These are phyloP conservation scores for Botrytis squamosa DNA, from an alignment of 2,329 filamentous ascomycete species.

Conservation along the genomic window DNA sequence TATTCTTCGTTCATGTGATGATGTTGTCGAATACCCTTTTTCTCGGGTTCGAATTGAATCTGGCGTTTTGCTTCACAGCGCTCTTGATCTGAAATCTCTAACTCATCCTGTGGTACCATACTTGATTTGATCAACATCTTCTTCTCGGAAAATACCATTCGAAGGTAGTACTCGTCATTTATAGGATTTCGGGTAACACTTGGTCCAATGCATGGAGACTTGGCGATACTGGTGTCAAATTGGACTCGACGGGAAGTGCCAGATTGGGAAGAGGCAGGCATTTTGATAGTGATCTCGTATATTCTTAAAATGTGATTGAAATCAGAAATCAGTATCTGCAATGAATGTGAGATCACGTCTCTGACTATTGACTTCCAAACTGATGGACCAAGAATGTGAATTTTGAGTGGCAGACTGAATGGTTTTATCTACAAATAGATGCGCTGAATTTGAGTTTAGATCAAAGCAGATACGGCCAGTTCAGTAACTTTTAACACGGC, in stretches of 20 bases:
- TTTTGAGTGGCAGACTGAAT: background rate
- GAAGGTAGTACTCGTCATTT: background rate
- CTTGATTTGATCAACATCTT: background rate
- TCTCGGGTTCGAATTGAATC: background rate
- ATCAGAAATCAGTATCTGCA: background rate
- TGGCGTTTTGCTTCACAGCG: background rate
- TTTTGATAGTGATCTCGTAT: background rate
- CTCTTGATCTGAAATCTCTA: background rate
- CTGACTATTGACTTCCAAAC: background rate
- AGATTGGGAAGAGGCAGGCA: background rate
- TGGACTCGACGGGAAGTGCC: background rate
- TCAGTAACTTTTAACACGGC: background rate
- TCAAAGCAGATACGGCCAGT: background rate
- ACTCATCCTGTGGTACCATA: background rate
- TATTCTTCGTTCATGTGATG: background rate
- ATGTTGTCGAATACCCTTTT: background rate
- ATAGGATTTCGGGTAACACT: background rate
- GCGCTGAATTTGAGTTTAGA: background rate
- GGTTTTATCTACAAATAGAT: background rate
- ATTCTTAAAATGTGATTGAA: background rate
- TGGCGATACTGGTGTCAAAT: background rate
- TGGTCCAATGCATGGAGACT: no score
- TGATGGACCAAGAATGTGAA: background rate
- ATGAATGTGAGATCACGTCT: background rate
- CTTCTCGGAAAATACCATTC: background rate